A percentile compares a stretch with the other conserved stretches of the same genome.
Evolutionary conservation across 345 rosid genomes (phyloP).

Genomic region (Euphorbia lathyris): DNA sequence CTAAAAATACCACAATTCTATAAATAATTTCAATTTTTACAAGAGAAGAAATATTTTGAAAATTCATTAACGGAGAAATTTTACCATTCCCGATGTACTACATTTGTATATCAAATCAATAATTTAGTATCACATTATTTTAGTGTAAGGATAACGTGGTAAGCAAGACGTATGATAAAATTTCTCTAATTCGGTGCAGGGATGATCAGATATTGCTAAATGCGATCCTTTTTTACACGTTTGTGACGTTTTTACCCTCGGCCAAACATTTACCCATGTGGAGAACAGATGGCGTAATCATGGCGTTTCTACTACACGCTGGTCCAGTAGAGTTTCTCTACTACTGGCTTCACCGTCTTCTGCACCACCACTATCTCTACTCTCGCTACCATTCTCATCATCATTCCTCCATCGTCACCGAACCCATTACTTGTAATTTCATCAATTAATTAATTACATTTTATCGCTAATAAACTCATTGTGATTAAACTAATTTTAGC

Average conservation of each 20-base stretch:
- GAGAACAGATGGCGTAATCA: constrained; percentile 54
- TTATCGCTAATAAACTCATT: no score
- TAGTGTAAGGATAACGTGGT: no score
- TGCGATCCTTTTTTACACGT: constrained; percentile 26
- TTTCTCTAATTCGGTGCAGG: constrained; percentile 40
- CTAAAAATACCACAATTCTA: no score
- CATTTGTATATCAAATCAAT: no score
- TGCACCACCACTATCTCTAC: constrained; percentile 83
- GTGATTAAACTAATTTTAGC: no score
- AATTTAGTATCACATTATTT: no score
- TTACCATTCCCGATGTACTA: no score
- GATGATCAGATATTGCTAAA: neutral
- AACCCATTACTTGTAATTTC: constrained; percentile 77
- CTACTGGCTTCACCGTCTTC: constrained; percentile 79
- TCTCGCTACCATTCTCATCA: constrained; percentile 90
- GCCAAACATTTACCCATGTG: constrained; percentile 48
- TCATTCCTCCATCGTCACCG: constrained; percentile 78
- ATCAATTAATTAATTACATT: no score
- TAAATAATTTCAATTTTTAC: no score
- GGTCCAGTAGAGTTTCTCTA: constrained; percentile 83
- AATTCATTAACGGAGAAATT: no score
- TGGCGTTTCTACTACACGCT: constrained; percentile 44
- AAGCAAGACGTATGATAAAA: no score
- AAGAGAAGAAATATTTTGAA: no score
- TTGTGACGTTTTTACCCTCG: neutral